Evolutionary conservation across 192 early-diverging fungal species (phyloP).

Genomic region (Mortierella antarctica): DNA sequence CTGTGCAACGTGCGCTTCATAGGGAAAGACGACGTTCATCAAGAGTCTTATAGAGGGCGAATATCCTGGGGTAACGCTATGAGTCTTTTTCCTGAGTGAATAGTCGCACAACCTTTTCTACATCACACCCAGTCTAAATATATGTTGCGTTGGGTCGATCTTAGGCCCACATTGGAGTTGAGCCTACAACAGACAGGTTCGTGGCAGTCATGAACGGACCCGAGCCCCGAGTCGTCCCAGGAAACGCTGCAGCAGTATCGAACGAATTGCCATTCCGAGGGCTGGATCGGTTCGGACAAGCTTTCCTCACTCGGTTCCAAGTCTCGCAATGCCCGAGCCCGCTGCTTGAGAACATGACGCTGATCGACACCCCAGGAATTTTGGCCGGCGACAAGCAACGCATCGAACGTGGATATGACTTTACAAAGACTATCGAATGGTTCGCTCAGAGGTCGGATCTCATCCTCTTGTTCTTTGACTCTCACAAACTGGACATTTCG

Average conservation of each 20-base stretch:
- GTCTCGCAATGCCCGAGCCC: constrained; percentile 84
- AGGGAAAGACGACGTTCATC: constrained; percentile 86
- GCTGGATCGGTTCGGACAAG: constrained; percentile 81
- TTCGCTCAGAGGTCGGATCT: constrained; percentile 88
- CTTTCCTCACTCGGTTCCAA: constrained; percentile 86
- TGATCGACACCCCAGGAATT: constrained; percentile 93
- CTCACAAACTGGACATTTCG: constrained; percentile 89
- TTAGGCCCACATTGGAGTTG: constrained; percentile 82
- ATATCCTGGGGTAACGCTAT: constrained; percentile 65
- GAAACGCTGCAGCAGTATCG: constrained; percentile 89
- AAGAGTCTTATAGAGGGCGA: constrained; percentile 80
- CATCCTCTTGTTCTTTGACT: constrained; percentile 89
- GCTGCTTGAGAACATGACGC: constrained; percentile 81
- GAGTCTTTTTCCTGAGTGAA: no score
- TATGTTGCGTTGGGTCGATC: no score
- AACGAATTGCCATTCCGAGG: constrained; percentile 84
- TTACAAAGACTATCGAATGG: constrained; percentile 84
- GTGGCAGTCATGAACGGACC: constrained; percentile 84
- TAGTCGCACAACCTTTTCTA: no score
- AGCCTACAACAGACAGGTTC: constrained; percentile 91
- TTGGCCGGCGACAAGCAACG: constrained; percentile 89
- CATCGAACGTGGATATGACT: constrained; percentile 85
- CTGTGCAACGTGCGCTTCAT: not conserved
- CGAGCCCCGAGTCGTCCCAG: constrained; percentile 76
- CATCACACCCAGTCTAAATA: no score